Evolutionary conservation across 2,329 filamentous ascomycete genomes (phyloP).

Genomic region (Aspergillus pseudoterreus): DNA sequence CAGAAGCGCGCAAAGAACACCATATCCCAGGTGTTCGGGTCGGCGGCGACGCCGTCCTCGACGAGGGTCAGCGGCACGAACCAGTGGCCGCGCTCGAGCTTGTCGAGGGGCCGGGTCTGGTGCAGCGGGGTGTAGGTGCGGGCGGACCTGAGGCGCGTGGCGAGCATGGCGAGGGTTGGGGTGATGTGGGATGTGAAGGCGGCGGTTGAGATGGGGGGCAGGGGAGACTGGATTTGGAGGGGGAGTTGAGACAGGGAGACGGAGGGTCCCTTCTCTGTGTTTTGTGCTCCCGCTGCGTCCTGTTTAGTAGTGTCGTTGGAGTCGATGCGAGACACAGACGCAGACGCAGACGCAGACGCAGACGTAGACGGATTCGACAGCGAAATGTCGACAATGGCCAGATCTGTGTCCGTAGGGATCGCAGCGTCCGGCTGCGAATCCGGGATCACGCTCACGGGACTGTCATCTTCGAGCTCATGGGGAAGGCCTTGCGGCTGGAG

Average conservation of each 20-base stretch:
- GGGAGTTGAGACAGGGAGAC: conserved; percentile 23
- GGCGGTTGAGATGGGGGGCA: conserved; percentile 48
- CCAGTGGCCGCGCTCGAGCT: conserved; percentile 78
- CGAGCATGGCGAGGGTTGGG: conserved; percentile 51
- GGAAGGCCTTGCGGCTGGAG: no score
- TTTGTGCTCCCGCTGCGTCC: background rate
- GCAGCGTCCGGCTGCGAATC: conserved; percentile 33
- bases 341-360: background rate
- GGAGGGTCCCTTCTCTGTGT: background rate
- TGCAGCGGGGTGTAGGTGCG: conserved; percentile 53
- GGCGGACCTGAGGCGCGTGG: conserved; percentile 49
- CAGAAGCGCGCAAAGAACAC: conserved; percentile 39
- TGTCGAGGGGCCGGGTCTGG: conserved; percentile 49
- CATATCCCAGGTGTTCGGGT: conserved; percentile 24
- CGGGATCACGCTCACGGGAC: conserved; percentile 37
- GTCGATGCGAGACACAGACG: no score
- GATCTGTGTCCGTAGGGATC: background rate
- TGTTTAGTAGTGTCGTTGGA: background rate
- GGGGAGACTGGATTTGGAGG: conserved; percentile 49
- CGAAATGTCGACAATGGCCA: no score
- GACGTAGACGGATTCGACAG: background rate
- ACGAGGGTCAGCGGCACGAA: conserved; percentile 58
- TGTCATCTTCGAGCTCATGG: conserved; percentile 22
- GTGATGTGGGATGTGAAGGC: conserved; percentile 57
- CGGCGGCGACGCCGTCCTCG: background rate